A percentile compares a stretch with the other conserved stretches of the same genome.
phyloP scores from a whole-genome alignment of 1,284 basidiomycete genomes.

The Wolfiporia cocos region DNA sequence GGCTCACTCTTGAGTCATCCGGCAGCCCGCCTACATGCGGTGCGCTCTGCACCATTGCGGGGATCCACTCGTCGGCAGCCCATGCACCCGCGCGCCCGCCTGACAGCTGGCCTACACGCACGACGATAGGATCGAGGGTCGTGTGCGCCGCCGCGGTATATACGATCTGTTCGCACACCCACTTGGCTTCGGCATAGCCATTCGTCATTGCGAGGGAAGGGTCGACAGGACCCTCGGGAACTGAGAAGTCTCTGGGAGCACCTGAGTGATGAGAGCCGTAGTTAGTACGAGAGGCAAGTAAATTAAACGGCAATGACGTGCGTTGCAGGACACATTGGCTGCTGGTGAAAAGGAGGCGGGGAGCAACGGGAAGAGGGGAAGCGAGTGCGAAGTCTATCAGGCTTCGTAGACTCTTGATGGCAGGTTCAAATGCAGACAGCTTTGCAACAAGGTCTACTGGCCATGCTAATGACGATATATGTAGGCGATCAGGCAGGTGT shows the following conservation, averaged over 20 bases:
- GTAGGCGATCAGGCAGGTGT: neutral
- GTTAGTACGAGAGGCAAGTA: neutral
- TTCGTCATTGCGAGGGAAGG: neutral
- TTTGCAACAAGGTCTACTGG: neutral
- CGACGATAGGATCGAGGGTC: neutral
- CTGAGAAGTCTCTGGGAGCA: neutral
- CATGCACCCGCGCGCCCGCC: neutral
- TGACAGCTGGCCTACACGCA: neutral
- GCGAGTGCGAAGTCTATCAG: neutral
- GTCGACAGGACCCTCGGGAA: neutral
- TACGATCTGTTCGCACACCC: neutral
- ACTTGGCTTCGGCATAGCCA: neutral
- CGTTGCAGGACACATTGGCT: neutral
- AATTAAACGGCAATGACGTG: neutral
- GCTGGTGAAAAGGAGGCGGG: neutral
- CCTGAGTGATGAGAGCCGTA: constrained; percentile 2
- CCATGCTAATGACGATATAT: neutral
- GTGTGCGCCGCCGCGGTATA: neutral
- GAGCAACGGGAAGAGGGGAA: neutral
- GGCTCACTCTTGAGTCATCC: neutral
- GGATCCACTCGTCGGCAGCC: neutral
- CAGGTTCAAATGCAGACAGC: neutral
- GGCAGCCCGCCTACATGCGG: neutral
- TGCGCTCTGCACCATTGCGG: neutral
- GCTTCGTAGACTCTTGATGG: neutral